These are phyloP conservation scores for Termitomyces sp. DNA, from an alignment of 768 basidiomycete genomes.

Conservation along the genomic window DNA sequence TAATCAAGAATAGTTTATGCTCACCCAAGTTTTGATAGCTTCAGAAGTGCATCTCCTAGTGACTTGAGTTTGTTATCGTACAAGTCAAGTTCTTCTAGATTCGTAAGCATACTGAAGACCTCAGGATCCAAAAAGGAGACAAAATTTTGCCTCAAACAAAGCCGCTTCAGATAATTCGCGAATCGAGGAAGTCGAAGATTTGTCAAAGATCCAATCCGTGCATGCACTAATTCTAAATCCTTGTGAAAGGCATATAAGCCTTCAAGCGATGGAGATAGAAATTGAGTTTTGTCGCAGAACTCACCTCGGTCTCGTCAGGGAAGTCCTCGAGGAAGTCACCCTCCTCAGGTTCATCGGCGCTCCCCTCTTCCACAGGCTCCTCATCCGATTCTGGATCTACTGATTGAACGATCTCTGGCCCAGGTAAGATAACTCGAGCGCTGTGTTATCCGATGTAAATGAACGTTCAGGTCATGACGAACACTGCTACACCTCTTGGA, in stretches of 20 bases:
- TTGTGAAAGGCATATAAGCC: slow-evolving; percentile 24
- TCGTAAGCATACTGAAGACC: slow-evolving; percentile 58
- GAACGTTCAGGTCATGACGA: not conserved
- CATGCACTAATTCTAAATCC: slow-evolving; percentile 87
- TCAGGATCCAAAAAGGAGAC: slow-evolving; percentile 69
- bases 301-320: slow-evolving; percentile 81
- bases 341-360: slow-evolving; percentile 41
- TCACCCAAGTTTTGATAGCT: slow-evolving; percentile 51
- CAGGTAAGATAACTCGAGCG: slow-evolving; percentile 48
- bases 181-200: slow-evolving; percentile 74
- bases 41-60: slow-evolving; percentile 61
- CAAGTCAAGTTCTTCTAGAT: slow-evolving; percentile 86
- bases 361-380: slow-evolving; percentile 35
- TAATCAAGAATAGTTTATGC: slow-evolving; percentile 17
- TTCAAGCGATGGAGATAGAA: not conserved
- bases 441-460: slow-evolving; percentile 6
- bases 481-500: slow-evolving; percentile 7
- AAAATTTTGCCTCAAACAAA: slow-evolving; percentile 86
- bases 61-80: slow-evolving; percentile 94
- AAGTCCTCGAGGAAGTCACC: slow-evolving; percentile 72
- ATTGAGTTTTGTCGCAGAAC: slow-evolving; percentile 14
- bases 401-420: slow-evolving; percentile 22
- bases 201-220: slow-evolving; percentile 63
- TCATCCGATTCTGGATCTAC: slow-evolving; percentile 39
- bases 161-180: slow-evolving; percentile 55